Evolutionary conservation across 192 early-diverging fungal genomes (phyloP).

Genomic region (Coemansia nantahalensis): DNA sequence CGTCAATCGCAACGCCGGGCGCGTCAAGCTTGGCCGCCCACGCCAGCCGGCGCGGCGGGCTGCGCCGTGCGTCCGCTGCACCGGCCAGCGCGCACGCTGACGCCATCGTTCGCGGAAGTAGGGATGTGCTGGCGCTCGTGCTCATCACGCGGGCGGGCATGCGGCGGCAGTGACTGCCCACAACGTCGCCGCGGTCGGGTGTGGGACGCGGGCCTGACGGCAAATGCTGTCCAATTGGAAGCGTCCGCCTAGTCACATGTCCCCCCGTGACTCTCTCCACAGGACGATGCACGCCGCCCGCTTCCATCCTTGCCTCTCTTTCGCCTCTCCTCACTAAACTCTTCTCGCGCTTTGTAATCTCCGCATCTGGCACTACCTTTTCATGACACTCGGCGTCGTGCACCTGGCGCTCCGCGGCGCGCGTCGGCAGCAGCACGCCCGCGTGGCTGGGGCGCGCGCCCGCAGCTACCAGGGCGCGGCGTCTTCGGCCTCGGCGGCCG

Average conservation of each 20-base stretch:
- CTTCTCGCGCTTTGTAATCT: background rate
- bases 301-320: background rate
- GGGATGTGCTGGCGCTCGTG: no score
- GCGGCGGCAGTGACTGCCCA: no score
- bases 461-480: slow-evolving; percentile 5
- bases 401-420: background rate
- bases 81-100: no score
- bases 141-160: no score
- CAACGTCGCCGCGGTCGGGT: no score
- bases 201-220: no score
- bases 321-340: background rate
- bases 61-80: no score
- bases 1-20: slow-evolving; percentile 10
- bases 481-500: background rate
- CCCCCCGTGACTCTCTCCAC: no score
- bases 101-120: no score
- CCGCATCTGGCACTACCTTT: background rate
- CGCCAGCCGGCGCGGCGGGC: background rate
- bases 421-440: background rate
- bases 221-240: no score
- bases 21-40: slow-evolving; percentile 19
- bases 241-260: no score
- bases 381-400: background rate
- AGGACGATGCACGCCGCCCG: no score
- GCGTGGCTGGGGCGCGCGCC: background rate